phyloP scores from a whole-genome alignment of 176 grass and related monocot species.

The Chrysopogon serrulatus region DNA sequence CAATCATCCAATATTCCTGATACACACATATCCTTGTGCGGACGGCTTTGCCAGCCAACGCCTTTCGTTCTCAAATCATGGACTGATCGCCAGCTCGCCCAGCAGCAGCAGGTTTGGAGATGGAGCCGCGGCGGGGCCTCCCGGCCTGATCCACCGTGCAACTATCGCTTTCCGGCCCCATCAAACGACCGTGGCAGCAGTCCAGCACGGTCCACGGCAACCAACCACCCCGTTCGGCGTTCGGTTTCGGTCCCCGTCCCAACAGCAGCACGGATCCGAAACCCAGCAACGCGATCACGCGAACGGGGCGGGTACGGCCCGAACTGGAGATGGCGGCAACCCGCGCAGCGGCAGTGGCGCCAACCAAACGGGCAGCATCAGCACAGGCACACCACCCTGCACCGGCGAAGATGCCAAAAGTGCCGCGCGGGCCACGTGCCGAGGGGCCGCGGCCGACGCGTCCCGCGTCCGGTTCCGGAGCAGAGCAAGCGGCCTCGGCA shows the following conservation, averaged over 20 bases:
- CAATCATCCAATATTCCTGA: background rate
- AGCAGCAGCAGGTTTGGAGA: background rate
- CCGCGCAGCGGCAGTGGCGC: background rate
- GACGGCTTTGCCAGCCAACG: background rate
- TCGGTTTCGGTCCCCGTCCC: background rate
- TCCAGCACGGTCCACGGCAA: background rate
- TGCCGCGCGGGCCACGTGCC: constrained; percentile 25
- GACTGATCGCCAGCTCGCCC: constrained; percentile 7
- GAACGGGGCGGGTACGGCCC: background rate
- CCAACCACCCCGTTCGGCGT: background rate
- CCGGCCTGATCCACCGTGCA: constrained; percentile 20
- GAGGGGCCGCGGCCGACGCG: background rate
- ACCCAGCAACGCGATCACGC: background rate
- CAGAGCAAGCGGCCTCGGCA: background rate
- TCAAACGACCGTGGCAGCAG: background rate
- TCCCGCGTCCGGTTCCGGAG: background rate
- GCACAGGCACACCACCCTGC: background rate
- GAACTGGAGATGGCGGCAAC: constrained; percentile 7
- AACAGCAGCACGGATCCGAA: background rate
- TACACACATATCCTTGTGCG: background rate
- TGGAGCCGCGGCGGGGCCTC: background rate
- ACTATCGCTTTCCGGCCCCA: constrained; percentile 17
- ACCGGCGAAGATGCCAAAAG: constrained; percentile 23
- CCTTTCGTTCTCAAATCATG: background rate
- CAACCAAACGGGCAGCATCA: constrained; percentile 31